These are phyloP conservation scores for Cladophialophora bantiana DNA, from an alignment of 2,329 filamentous ascomycete genomes.

Conservation along the genomic window DNA sequence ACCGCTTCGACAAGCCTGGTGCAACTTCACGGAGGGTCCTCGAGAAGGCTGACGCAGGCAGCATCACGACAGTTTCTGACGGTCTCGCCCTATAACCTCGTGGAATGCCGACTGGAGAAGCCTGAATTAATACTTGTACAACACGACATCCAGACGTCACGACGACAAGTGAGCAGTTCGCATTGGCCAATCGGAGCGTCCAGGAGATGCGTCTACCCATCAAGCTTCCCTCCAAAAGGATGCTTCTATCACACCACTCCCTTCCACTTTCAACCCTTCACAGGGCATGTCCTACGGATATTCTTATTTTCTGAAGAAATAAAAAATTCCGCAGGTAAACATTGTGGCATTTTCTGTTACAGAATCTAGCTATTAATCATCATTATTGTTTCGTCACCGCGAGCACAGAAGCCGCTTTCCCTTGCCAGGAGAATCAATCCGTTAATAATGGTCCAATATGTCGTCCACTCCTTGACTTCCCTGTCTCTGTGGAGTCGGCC, in stretches of 20 bases:
- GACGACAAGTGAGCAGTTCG: not conserved
- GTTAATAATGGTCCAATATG: slow-evolving; percentile 40
- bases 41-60: slow-evolving; percentile 30
- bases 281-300: too few relatives aligned
- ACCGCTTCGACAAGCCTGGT: slow-evolving; percentile 37
- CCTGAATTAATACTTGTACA: not conserved
- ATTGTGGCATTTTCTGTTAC: slow-evolving; percentile 31
- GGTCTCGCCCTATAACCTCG: not conserved
- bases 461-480: slow-evolving; percentile 36
- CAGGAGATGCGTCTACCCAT: not conserved
- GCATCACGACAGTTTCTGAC: slow-evolving; percentile 21
- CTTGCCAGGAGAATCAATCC: slow-evolving; percentile 2
- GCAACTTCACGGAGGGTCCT: slow-evolving; percentile 38
- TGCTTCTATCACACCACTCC: slow-evolving; percentile 15
- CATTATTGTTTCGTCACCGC: slow-evolving; percentile 31
- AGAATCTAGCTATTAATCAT: slow-evolving; percentile 32
- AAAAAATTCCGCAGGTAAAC: slow-evolving; percentile 9
- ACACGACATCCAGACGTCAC: not conserved
- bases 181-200: slow-evolving; percentile 13
- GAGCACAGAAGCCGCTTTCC: slow-evolving; percentile 14
- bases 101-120: not conserved
- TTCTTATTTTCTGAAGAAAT: not conserved
- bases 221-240: not conserved
- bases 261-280: too few relatives aligned
- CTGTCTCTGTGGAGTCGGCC: slow-evolving; percentile 28